phyloP scores from a whole-genome alignment of 495 filamentous ascomycete species.

The Daldinia bambusicola region DNA sequence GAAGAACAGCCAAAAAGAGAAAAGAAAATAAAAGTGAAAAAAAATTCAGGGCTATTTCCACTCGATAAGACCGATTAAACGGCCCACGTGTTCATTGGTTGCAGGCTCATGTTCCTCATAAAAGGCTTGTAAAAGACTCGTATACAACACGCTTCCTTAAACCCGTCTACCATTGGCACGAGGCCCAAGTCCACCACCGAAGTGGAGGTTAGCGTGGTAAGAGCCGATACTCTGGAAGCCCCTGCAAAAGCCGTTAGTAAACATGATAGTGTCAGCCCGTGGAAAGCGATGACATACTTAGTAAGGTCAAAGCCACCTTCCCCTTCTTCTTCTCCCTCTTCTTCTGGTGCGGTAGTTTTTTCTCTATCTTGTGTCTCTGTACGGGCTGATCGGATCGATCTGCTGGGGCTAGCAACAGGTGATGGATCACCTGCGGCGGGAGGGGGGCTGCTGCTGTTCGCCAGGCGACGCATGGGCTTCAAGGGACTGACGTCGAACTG shows the following conservation, averaged over 20 bases:
- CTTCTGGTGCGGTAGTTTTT: constrained; percentile 35
- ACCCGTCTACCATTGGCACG: constrained; percentile 28
- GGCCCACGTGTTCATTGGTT: not conserved
- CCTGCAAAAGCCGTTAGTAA: constrained; percentile 56
- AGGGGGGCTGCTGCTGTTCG: constrained; percentile 74
- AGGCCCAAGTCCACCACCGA: constrained; percentile 13
- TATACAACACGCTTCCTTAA: constrained; percentile 3
- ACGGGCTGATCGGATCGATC: constrained; percentile 31
- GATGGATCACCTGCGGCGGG: constrained; percentile 59
- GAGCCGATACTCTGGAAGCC: constrained; percentile 78
- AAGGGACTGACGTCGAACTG: constrained; percentile 66
- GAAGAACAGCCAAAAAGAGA: too few species aligned
- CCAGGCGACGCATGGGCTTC: constrained; percentile 50
- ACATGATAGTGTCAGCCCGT: not conserved
- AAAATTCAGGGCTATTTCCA: not conserved
- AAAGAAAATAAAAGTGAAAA: not conserved
- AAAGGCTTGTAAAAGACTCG: not conserved
- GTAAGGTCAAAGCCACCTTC: constrained; percentile 73
- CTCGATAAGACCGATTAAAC: not conserved
- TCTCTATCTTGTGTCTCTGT: constrained; percentile 39
- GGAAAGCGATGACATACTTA: constrained; percentile 48
- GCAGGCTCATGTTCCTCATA: not conserved
- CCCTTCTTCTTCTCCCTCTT: constrained; percentile 49
- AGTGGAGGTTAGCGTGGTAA: constrained; percentile 60
- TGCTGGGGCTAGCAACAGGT: constrained; percentile 49